Percentiles rank a stretch among this genome's conserved stretches.
Conservation (phyloP, 768 basidiomycete species). For the Kwoniella dendrophila region DNA sequence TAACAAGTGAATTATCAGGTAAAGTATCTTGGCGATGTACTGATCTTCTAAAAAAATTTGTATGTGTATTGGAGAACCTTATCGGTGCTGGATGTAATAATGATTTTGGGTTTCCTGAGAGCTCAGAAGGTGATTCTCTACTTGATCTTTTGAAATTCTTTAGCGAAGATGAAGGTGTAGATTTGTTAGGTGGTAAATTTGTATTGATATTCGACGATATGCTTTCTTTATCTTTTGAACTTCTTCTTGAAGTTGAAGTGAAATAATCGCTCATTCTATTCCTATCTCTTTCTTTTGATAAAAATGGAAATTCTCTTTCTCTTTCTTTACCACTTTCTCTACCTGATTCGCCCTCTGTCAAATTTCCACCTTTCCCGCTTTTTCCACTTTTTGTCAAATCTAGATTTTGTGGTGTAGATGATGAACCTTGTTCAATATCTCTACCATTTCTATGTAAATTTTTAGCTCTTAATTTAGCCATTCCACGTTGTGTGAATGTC, state of each 20-base stretch:
- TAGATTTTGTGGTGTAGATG: neutral
- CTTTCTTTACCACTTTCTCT: slow-evolving; percentile 9
- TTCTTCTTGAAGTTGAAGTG: slow-evolving; percentile 10
- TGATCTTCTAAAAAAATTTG: slow-evolving; percentile 10
- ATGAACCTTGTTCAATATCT: slow-evolving; percentile 15
- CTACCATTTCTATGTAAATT: slow-evolving; percentile 12
- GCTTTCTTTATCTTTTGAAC: slow-evolving; percentile 16
- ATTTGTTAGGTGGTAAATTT: neutral
- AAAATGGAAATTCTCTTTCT: slow-evolving; percentile 2
- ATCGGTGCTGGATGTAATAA: slow-evolving; percentile 25
- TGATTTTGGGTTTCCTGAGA: neutral
- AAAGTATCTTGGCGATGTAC: neutral
- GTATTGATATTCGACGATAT: neutral
- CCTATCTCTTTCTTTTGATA: slow-evolving; percentile 5
- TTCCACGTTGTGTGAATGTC: slow-evolving; percentile 43
- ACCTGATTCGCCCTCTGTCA: slow-evolving; percentile 15
- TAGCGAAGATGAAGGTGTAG: slow-evolving; percentile 7
- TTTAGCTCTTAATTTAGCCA: slow-evolving; percentile 39
- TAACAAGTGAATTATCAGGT: neutral
- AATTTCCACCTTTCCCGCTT: neutral
- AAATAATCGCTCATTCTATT: slow-evolving; percentile 11
- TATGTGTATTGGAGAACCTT: slow-evolving; percentile 11
- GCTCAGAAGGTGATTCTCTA: neutral
- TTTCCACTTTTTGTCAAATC: no score
- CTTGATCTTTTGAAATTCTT: slow-evolving; percentile 3